Evolutionary conservation across 140 eudicot species (phyloP).

Genomic region (Senecio squalidus): DNA sequence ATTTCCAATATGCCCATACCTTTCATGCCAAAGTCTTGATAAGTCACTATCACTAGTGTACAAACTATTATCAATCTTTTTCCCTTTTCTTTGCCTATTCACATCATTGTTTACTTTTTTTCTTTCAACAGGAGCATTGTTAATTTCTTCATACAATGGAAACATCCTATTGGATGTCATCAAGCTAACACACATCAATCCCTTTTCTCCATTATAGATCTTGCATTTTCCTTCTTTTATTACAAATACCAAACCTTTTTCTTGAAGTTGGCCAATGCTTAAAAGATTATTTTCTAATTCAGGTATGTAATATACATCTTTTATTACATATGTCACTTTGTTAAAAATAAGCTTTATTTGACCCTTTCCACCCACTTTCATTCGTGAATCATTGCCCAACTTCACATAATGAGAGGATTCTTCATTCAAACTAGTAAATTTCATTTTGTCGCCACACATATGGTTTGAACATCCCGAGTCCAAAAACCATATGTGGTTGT

Average conservation of each 20-base stretch:
- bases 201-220: no score
- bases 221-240: no score
- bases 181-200: no score
- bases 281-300: conserved; percentile 1
- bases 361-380: neutral
- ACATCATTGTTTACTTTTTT: no score
- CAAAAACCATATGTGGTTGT: neutral
- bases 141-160: neutral
- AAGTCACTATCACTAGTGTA: neutral
- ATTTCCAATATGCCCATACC: neutral
- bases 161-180: conserved; percentile 3
- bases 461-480: conserved; percentile 12
- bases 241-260: no score
- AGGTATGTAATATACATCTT: neutral
- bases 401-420: neutral
- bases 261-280: conserved; percentile 5
- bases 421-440: neutral
- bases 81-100: no score
- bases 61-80: neutral
- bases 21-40: neutral
- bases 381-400: neutral
- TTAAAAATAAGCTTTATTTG: neutral
- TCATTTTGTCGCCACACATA: neutral
- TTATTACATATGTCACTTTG: neutral
- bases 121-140: no score